These are phyloP conservation scores for Umbelopsis sp. DNA, from an alignment of 192 early-diverging fungal species.

Conservation along the genomic window DNA sequence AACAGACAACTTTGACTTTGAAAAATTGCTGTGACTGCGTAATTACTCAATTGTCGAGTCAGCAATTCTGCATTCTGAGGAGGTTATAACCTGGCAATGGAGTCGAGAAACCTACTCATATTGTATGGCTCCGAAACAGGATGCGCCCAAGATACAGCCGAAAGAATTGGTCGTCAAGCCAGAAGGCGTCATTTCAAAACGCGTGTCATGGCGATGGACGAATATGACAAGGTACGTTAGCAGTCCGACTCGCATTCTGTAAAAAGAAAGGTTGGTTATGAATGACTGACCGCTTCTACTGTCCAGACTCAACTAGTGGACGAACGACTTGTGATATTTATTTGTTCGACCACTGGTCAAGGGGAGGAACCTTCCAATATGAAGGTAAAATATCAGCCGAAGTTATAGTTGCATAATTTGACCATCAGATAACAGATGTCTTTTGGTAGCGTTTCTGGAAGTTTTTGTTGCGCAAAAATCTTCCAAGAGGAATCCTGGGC, in stretches of 20 bases:
- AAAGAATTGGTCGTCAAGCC: conserved; percentile 78
- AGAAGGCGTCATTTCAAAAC: conserved; percentile 72
- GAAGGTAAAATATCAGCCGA: conserved; percentile 52
- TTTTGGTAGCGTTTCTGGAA: conserved; percentile 77
- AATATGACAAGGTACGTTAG: conserved; percentile 61
- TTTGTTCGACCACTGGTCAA: conserved; percentile 93
- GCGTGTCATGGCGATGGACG: conserved; percentile 75
- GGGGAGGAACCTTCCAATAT: conserved; percentile 92
- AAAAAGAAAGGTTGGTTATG: background rate
- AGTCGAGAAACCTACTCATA: conserved; percentile 57
- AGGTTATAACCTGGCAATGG: background rate
- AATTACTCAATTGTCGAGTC: too few relatives aligned
- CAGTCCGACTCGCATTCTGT: too few relatives aligned
- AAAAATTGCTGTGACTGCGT: background rate
- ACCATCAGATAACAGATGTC: conserved; percentile 9
- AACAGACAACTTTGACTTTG: background rate
- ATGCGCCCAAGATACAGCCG: conserved; percentile 88
- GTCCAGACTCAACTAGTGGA: conserved; percentile 57
- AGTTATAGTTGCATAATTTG: background rate
- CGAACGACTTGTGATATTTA: conserved; percentile 75
- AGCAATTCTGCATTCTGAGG: too few relatives aligned
- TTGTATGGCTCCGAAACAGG: conserved; percentile 95
- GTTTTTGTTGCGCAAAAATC: conserved; percentile 82
- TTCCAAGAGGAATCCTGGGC: conserved; percentile 66
- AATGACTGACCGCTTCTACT: background rate